These are phyloP conservation scores for Testicularia cyperi DNA, from an alignment of 1,284 basidiomycete species.

Conservation along the genomic window DNA sequence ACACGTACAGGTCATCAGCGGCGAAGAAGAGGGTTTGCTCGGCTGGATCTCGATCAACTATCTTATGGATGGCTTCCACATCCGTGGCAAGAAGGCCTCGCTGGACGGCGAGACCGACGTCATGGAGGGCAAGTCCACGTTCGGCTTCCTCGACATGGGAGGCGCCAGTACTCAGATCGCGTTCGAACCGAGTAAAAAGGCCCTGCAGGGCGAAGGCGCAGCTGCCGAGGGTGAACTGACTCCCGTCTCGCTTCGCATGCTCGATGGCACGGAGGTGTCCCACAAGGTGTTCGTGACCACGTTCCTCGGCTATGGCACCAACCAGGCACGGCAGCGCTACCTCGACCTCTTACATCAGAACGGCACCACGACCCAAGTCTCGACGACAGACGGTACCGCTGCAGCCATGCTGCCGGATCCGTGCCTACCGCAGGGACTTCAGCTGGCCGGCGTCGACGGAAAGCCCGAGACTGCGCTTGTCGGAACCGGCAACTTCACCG, in stretches of 20 bases:
- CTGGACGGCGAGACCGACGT: slow-evolving; percentile 34
- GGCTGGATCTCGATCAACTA: slow-evolving; percentile 99
- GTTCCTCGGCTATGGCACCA: slow-evolving; percentile 97
- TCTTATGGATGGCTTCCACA: slow-evolving; percentile 90
- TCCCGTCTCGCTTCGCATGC: slow-evolving; percentile 72
- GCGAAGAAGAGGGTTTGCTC: slow-evolving; percentile 95
- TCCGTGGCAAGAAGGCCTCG: slow-evolving; percentile 27
- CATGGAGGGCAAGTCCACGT: slow-evolving; percentile 71
- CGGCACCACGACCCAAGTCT: slow-evolving; percentile 9
- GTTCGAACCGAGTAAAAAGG: slow-evolving; percentile 70
- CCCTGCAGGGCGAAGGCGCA: slow-evolving; percentile 65
- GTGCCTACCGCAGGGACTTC: slow-evolving; percentile 79
- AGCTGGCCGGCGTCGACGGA: slow-evolving; percentile 61
- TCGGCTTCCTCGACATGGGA: slow-evolving; percentile 98
- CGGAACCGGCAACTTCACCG: slow-evolving; percentile 86
- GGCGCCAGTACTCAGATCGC: slow-evolving; percentile 98
- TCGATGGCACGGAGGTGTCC: slow-evolving; percentile 81
- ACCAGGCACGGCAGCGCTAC: slow-evolving; percentile 90
- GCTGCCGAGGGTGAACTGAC: slow-evolving; percentile 32
- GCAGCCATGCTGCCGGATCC: slow-evolving; percentile 67
- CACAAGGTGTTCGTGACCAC: slow-evolving; percentile 97
- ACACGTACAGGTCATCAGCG: slow-evolving; percentile 90
- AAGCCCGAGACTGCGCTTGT: slow-evolving; percentile 55
- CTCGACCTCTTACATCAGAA: slow-evolving; percentile 68
- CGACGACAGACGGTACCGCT: neutral